Percentiles rank a stretch among this genome's conserved stretches.
phyloP scores from a whole-genome alignment of 2,329 filamentous ascomycete species.

The Phyllosticta capitalensis region DNA sequence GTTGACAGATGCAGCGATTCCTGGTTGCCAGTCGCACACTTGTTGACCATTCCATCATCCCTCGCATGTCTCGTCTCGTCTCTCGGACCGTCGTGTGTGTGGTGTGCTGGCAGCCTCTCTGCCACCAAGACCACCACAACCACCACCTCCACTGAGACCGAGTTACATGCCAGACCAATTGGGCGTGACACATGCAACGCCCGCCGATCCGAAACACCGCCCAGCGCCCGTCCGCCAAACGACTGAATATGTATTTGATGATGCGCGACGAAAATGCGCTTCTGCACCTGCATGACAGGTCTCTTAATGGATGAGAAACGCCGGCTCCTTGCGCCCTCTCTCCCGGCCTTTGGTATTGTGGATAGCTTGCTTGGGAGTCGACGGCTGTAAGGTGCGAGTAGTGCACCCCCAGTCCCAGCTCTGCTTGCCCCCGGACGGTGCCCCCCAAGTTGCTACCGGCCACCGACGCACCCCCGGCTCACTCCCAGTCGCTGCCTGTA shows the following conservation, averaged over 20 bases:
- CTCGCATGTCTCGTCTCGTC: background rate
- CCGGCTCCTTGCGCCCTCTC: conserved; percentile 9
- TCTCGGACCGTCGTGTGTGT: background rate
- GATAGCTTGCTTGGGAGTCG: background rate
- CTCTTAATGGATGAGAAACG: background rate
- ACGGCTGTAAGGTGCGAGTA: background rate
- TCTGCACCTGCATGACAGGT: conserved; percentile 10
- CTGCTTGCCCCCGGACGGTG: background rate
- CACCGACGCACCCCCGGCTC: background rate
- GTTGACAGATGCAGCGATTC: conserved; percentile 12
- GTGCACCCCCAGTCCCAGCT: background rate
- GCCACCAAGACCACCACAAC: background rate
- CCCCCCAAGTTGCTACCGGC: background rate
- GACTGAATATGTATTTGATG: conserved; percentile 3
- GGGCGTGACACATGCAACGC: conserved; percentile 8
- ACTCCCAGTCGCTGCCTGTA: background rate
- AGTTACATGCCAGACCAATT: background rate
- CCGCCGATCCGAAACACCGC: conserved; percentile 9
- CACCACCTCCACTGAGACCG: background rate
- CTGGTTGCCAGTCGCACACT: conserved; percentile 9
- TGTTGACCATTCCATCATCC: conserved; percentile 12
- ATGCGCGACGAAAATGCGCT: conserved; percentile 13
- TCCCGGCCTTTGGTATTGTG: background rate
- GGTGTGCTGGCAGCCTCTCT: background rate
- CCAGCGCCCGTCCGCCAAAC: background rate